phyloP scores from a whole-genome alignment of 345 rosid genomes.

The Cochlearia excelsa region DNA sequence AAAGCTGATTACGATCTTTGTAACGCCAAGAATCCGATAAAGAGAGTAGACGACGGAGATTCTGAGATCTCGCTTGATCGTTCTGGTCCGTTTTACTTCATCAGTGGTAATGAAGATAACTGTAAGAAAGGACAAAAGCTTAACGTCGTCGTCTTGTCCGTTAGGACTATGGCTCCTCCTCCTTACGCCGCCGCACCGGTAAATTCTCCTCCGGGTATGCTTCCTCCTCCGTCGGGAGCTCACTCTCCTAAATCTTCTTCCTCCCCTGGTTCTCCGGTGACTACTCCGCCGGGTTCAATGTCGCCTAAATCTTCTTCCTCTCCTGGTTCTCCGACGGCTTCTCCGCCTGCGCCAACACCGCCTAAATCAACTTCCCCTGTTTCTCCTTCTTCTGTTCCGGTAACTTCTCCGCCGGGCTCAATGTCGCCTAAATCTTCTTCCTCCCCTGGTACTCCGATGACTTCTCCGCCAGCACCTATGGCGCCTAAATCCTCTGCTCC shows the following conservation, averaged over 20 bases:
- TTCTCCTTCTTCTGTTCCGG: slow-evolving; percentile 41
- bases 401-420: slow-evolving; percentile 21
- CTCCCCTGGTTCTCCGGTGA: slow-evolving; percentile 25
- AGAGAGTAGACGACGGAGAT: slow-evolving; percentile 50
- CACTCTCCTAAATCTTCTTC: slow-evolving; percentile 28
- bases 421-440: slow-evolving; percentile 20
- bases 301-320: slow-evolving; percentile 15
- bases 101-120: slow-evolving; percentile 56
- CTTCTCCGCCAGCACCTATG: slow-evolving; percentile 15
- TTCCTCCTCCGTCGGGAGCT: slow-evolving; percentile 5
- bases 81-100: slow-evolving; percentile 82
- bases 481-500: not conserved
- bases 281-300: slow-evolving; percentile 6
- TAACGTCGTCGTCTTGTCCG: slow-evolving; percentile 58
- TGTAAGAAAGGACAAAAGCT: slow-evolving; percentile 72
- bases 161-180: slow-evolving; percentile 35
- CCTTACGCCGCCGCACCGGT: slow-evolving; percentile 34
- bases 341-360: slow-evolving; percentile 16
- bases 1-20: slow-evolving; percentile 56
- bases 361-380: slow-evolving; percentile 24
- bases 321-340: not conserved
- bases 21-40: slow-evolving; percentile 51
- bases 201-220: slow-evolving; percentile 21
- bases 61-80: slow-evolving; percentile 56
- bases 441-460: slow-evolving; percentile 7